A percentile compares a stretch with the other conserved stretches of the same genome.
These are phyloP conservation scores for Conringia planisiliqua DNA, from an alignment of 345 rosid species.

Conservation along the genomic window DNA sequence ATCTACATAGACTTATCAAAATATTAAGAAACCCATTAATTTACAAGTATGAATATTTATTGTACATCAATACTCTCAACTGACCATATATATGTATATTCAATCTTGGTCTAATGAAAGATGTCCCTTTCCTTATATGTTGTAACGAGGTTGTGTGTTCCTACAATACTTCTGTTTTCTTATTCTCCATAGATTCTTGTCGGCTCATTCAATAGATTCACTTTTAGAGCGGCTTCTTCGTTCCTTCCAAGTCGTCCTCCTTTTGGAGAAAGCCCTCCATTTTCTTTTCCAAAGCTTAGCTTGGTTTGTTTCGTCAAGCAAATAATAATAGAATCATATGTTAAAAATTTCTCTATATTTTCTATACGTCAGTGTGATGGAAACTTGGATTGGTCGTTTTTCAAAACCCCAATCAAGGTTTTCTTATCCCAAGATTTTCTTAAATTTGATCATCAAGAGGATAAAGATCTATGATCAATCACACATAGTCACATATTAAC, in stretches of 20 bases:
- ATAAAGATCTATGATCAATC: neutral
- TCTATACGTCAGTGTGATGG: neutral
- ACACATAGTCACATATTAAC: neutral
- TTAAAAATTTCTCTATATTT: neutral
- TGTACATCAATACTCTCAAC: too few species aligned
- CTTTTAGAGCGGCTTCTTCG: constrained; percentile 7
- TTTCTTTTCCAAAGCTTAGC: neutral
- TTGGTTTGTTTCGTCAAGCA: neutral
- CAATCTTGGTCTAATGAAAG: neutral
- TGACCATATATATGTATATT: too few species aligned
- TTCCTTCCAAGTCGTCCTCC: constrained; percentile 5
- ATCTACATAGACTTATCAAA: too few species aligned
- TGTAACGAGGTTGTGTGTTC: neutral
- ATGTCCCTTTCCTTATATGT: neutral
- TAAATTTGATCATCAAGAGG: neutral
- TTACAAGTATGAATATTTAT: too few species aligned
- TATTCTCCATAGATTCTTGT: constrained; percentile 15
- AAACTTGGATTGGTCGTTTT: neutral
- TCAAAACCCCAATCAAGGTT: neutral
- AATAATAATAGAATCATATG: neutral
- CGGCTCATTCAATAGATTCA: constrained; percentile 14
- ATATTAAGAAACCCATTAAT: too few species aligned
- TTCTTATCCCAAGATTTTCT: neutral
- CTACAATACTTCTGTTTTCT: neutral
- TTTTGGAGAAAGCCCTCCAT: neutral